Evolutionary conservation across 2,329 filamentous ascomycete species (phyloP).

Genomic region (Fusarium pseudocircinatum): DNA sequence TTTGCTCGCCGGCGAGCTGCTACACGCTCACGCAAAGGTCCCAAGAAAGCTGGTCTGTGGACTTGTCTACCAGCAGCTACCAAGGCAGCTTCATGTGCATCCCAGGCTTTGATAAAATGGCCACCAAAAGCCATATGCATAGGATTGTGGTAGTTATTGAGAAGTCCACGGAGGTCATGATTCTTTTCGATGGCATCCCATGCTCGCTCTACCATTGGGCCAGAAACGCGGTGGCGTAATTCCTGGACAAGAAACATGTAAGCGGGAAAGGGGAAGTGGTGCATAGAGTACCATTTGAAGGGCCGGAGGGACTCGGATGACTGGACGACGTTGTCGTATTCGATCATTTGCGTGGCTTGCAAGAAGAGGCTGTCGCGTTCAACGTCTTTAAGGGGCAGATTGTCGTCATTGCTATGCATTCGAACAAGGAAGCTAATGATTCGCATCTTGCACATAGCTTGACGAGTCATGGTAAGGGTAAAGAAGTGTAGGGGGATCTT

Average conservation of each 20-base stretch:
- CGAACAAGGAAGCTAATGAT: constrained; percentile 64
- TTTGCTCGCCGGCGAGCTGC: constrained; percentile 48
- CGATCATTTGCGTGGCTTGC: constrained; percentile 66
- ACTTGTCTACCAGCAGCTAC: constrained; percentile 55
- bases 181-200: constrained; percentile 67
- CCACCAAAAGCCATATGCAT: constrained; percentile 67
- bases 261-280: constrained; percentile 69
- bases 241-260: constrained; percentile 69
- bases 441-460: constrained; percentile 65
- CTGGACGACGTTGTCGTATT: constrained; percentile 67
- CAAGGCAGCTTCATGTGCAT: constrained; percentile 62
- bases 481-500: constrained; percentile 69
- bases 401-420: constrained; percentile 52
- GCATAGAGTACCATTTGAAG: constrained; percentile 67
- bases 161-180: constrained; percentile 61
- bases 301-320: constrained; percentile 59
- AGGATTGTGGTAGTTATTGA: constrained; percentile 61
- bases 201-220: constrained; percentile 66
- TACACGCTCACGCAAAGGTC: constrained; percentile 56
- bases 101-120: constrained; percentile 71
- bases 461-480: constrained; percentile 66
- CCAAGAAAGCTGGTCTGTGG: constrained; percentile 58
- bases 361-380: constrained; percentile 64
- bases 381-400: constrained; percentile 51
- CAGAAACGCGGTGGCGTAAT: constrained; percentile 61